Evolutionary conservation across 208 protist genomes (phyloP).

Genomic region (Crithidia thermophila): DNA sequence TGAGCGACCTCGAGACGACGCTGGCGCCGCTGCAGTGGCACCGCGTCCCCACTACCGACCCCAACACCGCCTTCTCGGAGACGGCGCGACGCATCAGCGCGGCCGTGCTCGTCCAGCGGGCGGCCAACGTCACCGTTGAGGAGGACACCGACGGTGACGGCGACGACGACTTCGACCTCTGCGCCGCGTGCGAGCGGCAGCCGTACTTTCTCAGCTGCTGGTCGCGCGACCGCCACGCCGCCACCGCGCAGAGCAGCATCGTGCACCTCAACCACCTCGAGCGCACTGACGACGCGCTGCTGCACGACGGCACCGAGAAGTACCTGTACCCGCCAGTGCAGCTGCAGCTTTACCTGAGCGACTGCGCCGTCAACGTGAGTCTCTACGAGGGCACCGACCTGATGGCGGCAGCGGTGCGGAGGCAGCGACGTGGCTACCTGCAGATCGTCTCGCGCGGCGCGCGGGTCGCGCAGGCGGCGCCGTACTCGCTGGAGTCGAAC

Average conservation of each 20-base stretch:
- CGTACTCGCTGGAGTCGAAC: background rate
- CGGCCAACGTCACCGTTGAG: background rate
- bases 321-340: constrained; percentile 35
- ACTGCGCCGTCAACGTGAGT: constrained; percentile 42
- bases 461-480: constrained; percentile 5
- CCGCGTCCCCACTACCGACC: constrained; percentile 1
- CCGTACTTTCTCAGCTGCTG: constrained; percentile 38
- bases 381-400: constrained; percentile 63
- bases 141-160: background rate
- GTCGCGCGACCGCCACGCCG: constrained; percentile 26
- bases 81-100: background rate
- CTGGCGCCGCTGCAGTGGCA: constrained; percentile 24
- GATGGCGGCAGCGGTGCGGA: constrained; percentile 31
- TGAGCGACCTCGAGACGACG: constrained; percentile 15
- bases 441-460: constrained; percentile 29
- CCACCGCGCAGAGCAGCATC: constrained; percentile 12
- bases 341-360: constrained; percentile 46
- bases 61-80: constrained; percentile 4
- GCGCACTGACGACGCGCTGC: constrained; percentile 29
- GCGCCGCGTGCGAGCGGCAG: constrained; percentile 13
- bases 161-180: constrained; percentile 16
- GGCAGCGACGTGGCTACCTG: constrained; percentile 31
- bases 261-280: constrained; percentile 27
- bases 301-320: constrained; percentile 28
- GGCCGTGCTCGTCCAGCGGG: background rate